Conservation (phyloP, 225 moss, liverwort and hornwort species). For the Thuidium tamariscinum region DNA sequence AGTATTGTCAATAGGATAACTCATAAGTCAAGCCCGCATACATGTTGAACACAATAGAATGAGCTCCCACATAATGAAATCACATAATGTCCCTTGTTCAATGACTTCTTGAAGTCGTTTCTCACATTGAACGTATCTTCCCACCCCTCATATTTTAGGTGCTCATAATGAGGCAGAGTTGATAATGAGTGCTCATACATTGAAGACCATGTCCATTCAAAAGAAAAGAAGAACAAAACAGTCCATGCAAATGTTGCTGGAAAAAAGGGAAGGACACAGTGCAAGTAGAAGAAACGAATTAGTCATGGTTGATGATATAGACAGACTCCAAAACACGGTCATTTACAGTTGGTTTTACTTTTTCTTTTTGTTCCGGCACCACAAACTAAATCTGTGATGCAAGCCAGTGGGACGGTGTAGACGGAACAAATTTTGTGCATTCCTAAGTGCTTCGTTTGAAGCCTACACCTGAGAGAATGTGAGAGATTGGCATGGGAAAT, state of each 20-base stretch:
- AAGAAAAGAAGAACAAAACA: not conserved
- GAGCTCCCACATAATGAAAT: not conserved
- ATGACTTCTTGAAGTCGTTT: no score
- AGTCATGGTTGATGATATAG: not conserved
- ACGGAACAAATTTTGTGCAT: slow-evolving; percentile 9
- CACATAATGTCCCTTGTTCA: not conserved
- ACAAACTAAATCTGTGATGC: not conserved
- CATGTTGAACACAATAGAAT: not conserved
- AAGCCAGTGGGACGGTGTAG: not conserved
- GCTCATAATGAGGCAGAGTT: no score
- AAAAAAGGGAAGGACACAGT: not conserved
- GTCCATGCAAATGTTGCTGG: not conserved
- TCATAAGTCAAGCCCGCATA: not conserved
- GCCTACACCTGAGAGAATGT: slow-evolving; percentile 16
- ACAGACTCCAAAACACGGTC: slow-evolving; percentile 15
- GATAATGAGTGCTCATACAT: not conserved
- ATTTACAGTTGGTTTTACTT: slow-evolving; percentile 4
- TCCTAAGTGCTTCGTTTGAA: slow-evolving; percentile 13
- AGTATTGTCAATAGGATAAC: not conserved
- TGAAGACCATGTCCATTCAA: not conserved
- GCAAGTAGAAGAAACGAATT: not conserved
- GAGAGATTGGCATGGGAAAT: not conserved
- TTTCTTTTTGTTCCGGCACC: slow-evolving; percentile 1
- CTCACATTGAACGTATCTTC: no score
- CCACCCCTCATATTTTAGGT: not conserved